phyloP scores from a whole-genome alignment of 352 stramenopile species.

The Globisporangium middletonii region DNA sequence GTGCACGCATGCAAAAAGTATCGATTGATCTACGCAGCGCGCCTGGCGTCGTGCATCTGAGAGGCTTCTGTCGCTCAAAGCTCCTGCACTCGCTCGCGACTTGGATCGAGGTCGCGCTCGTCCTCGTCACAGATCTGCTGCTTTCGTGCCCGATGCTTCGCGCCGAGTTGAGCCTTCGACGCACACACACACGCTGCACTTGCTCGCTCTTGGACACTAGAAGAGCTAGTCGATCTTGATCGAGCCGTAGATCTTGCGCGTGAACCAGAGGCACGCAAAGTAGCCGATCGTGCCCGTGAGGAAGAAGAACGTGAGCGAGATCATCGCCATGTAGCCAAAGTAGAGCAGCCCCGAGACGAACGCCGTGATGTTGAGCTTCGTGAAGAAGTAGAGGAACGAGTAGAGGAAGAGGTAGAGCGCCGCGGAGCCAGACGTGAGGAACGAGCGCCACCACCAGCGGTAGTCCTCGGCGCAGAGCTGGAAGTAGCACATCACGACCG shows the following conservation, averaged over 20 bases:
- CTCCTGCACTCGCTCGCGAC: too few species aligned
- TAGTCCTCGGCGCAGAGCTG: constrained; percentile 99
- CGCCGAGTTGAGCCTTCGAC: too few species aligned
- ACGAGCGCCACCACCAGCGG: constrained; percentile 97
- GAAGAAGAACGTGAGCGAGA: constrained; percentile 96
- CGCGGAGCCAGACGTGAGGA: constrained; percentile 93
- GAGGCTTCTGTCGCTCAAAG: too few species aligned
- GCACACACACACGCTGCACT: not conserved
- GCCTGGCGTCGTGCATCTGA: too few species aligned
- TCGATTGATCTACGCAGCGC: not conserved
- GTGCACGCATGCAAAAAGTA: not conserved
- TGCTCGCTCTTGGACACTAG: not conserved
- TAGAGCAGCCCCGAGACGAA: constrained; percentile 94
- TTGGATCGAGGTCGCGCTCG: too few species aligned
- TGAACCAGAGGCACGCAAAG: constrained; percentile 98
- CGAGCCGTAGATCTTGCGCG: constrained; percentile 97
- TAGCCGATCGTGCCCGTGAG: constrained; percentile 96
- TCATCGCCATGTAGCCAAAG: constrained; percentile 99
- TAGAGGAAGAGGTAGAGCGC: constrained; percentile 99
- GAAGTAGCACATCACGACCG: constrained; percentile 99
- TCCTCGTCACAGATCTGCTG: not conserved
- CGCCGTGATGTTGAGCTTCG: constrained; percentile 96
- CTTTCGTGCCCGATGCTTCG: not conserved
- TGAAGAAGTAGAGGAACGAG: constrained; percentile 98
- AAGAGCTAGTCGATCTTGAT: constrained; percentile 89